phyloP scores from a whole-genome alignment of 345 rosid species.

The Eucalyptus cloeziana region DNA sequence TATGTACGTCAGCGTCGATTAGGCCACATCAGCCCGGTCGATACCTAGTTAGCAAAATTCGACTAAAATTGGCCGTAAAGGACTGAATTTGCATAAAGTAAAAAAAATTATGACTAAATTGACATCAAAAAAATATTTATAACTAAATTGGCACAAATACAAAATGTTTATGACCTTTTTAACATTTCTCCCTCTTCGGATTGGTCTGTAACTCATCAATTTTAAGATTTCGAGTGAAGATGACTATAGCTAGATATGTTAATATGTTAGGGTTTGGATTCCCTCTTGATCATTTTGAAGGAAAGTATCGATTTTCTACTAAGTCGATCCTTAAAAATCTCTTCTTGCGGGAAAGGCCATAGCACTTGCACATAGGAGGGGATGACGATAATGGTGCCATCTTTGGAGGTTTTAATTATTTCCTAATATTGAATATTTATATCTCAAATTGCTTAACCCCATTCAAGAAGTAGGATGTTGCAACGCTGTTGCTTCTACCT shows the following conservation, averaged over 20 bases:
- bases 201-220: neutral
- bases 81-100: accelerated
- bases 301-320: neutral
- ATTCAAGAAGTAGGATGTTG: neutral
- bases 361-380: neutral
- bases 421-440: neutral
- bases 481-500: neutral
- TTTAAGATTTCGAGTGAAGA: neutral
- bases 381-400: neutral
- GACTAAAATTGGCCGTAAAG: accelerated
- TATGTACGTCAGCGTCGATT: accelerated
- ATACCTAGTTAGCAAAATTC: accelerated
- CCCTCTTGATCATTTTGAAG: accelerated
- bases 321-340: neutral
- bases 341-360: neutral
- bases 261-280: neutral
- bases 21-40: accelerated
- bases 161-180: accelerated
- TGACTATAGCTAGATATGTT: neutral
- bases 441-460: neutral
- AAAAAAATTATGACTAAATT: no score
- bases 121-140: accelerated
- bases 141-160: accelerated
- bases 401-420: neutral
- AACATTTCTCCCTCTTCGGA: neutral